A percentile compares a stretch with the other conserved stretches of the same genome.
Conservation (phyloP, 768 basidiomycete species). For the Amanita rimosa region DNA sequence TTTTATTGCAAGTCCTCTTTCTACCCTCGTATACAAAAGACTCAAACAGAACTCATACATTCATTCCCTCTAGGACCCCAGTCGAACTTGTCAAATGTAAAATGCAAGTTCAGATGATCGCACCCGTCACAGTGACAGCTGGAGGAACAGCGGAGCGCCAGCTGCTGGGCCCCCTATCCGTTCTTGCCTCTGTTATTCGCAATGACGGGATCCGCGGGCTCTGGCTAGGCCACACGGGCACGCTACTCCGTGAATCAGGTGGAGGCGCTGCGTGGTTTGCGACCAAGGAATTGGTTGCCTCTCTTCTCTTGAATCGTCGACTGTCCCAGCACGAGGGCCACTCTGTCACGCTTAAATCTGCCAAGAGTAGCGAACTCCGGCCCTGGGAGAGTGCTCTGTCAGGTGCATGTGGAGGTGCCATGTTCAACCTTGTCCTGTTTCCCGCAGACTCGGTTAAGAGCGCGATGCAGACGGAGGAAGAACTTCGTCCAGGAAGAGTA, state of each 20-base stretch:
- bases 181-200: conserved; percentile 17
- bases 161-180: conserved; percentile 18
- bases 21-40: neutral
- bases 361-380: conserved; percentile 20
- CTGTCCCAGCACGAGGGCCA: conserved; percentile 9
- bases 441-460: conserved; percentile 89
- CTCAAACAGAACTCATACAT: neutral
- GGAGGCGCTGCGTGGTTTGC: conserved; percentile 83
- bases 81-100: conserved; percentile 28
- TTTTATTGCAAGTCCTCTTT: conserved; percentile 59
- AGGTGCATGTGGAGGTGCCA: conserved; percentile 70
- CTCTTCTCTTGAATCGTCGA: conserved; percentile 45
- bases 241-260: conserved; percentile 79
- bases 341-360: conserved; percentile 8
- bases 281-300: conserved; percentile 68
- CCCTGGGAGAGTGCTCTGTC: conserved; percentile 72
- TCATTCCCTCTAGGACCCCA: too few species aligned
- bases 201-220: conserved; percentile 52
- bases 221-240: conserved; percentile 83
- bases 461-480: conserved; percentile 83
- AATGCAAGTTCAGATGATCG: conserved; percentile 25
- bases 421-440: conserved; percentile 75
- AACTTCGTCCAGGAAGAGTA: conserved; percentile 39
- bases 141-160: conserved; percentile 9
- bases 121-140: conserved; percentile 6